These are phyloP conservation scores for Aspergillus oerlinghausenensis DNA, from an alignment of 2,329 filamentous ascomycete genomes.

Conservation along the genomic window DNA sequence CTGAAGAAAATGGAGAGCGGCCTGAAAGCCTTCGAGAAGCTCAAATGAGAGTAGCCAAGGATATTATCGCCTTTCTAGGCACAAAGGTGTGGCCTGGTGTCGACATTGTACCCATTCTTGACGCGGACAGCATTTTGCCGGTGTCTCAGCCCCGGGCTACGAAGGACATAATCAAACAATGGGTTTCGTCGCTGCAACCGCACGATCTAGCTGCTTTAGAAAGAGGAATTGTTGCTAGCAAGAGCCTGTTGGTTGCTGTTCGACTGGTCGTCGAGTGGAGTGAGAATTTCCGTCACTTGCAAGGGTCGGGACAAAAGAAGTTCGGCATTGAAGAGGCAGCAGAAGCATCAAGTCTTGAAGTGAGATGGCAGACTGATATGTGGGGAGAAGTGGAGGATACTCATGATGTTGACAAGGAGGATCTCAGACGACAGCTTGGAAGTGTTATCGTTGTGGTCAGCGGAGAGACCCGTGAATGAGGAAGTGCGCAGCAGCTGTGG, in stretches of 20 bases:
- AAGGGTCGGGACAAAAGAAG: conserved; percentile 32
- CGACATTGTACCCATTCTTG: conserved; percentile 74
- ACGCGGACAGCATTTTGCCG: conserved; percentile 70
- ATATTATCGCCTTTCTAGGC: conserved; percentile 67
- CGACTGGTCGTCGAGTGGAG: conserved; percentile 85
- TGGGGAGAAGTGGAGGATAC: conserved; percentile 99
- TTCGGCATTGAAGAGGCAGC: conserved; percentile 85
- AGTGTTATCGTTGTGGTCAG: conserved; percentile 78
- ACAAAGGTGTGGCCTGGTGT: conserved; percentile 78
- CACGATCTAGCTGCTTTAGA: conserved; percentile 88
- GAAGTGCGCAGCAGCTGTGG: background rate
- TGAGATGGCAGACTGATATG: conserved; percentile 79
- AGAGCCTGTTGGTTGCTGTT: conserved; percentile 75
- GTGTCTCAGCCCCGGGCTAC: conserved; percentile 68
- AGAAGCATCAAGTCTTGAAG: conserved; percentile 72
- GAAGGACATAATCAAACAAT: conserved; percentile 70
- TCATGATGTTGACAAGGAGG: conserved; percentile 92
- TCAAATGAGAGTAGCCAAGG: conserved; percentile 65
- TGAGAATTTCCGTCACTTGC: conserved; percentile 58
- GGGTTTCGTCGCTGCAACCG: conserved; percentile 66
- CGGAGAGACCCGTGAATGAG: conserved; percentile 41
- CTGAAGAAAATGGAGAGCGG: conserved; percentile 41
- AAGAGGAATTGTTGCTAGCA: conserved; percentile 75
- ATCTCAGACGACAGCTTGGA: conserved; percentile 80
- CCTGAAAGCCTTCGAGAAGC: conserved; percentile 63